Evolutionary conservation across 305 asterid genomes (phyloP), one percentile per base, ranked within the genome.

Genomic region (Lippia alba): DNA sequence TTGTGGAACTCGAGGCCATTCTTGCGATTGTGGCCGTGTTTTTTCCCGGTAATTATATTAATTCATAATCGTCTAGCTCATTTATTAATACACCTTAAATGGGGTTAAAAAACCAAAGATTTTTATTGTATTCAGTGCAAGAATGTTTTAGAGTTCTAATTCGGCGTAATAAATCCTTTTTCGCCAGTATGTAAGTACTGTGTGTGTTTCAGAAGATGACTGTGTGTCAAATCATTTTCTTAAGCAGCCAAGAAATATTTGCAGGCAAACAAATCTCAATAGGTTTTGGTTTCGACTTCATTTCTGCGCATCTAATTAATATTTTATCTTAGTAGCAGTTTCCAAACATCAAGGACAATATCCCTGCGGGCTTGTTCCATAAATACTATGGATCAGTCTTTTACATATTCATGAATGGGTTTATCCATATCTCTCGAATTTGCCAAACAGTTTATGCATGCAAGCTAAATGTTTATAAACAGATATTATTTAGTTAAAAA

Each of bases 1-100:
- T 33, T 89, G 96, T 62, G 96, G 92, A 17, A 89, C 96, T 1
- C 79, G 92, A 8, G 96, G 96, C 55, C 96, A 89, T 65, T 89
- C 92, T 49, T 89, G 96, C 12, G 96, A 86, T 17, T 86, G 92
- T 30, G 92, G 96, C 63, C 87, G 86, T n/a, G 91, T 89, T 33
- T 87, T 87, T 69, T 89, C 91, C 73, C 83, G 90, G 90, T 85
- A 12, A 12, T 49, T 30, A 14, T 15, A 18, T 57, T 11, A 5
- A 32, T 53, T 8, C 12, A 39, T 39, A 4, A 39, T 39, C 9
- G 1, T 39, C 10, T n/a, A n/a, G n/a, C n/a, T 39, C 10, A 24
- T 39, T 39, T 39, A 39, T 9, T 5, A 39, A 9, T 39, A 39
- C 57, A 50, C 7, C 14, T 49, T 46, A 6, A 46, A 8, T 1